Evolutionary conservation across 148 eudicot species (phyloP).

Genomic region (Cornus suecica): DNA sequence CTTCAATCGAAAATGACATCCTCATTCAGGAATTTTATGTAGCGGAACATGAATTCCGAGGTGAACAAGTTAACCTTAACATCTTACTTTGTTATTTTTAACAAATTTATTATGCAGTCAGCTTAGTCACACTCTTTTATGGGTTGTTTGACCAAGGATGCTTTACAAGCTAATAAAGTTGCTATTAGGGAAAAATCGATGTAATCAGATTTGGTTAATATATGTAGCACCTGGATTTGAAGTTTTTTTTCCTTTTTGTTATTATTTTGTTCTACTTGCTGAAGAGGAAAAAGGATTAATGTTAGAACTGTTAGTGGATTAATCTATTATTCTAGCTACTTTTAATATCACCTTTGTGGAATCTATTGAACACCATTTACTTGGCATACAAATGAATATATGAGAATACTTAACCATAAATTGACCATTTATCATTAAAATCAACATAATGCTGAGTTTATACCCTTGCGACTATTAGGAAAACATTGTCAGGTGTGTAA

Average conservation of each 20-base stretch:
- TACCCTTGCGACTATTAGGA: not conserved
- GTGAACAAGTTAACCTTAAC: not conserved
- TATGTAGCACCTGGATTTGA: not conserved
- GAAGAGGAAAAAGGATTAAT: not conserved
- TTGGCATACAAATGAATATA: not conserved
- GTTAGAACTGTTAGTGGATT: no score
- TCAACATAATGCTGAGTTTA: not conserved
- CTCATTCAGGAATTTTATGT: not conserved
- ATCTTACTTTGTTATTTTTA: not conserved
- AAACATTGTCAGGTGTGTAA: not conserved
- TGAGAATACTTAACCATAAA: not conserved
- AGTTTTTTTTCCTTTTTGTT: no score
- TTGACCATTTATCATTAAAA: no score
- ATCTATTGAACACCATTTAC: not conserved
- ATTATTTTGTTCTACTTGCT: not conserved
- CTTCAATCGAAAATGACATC: not conserved
- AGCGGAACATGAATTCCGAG: not conserved
- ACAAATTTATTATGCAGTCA: not conserved
- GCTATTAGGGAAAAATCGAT: not conserved
- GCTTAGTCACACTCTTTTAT: not conserved
- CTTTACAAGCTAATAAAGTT: constrained; percentile 1
- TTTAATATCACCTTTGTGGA: not conserved
- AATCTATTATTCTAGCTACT: not conserved
- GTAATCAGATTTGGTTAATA: not conserved
- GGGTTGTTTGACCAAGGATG: not conserved